These are phyloP conservation scores for Centella asiatica DNA, from an alignment of 129 eudicot species.

Conservation along the genomic window DNA sequence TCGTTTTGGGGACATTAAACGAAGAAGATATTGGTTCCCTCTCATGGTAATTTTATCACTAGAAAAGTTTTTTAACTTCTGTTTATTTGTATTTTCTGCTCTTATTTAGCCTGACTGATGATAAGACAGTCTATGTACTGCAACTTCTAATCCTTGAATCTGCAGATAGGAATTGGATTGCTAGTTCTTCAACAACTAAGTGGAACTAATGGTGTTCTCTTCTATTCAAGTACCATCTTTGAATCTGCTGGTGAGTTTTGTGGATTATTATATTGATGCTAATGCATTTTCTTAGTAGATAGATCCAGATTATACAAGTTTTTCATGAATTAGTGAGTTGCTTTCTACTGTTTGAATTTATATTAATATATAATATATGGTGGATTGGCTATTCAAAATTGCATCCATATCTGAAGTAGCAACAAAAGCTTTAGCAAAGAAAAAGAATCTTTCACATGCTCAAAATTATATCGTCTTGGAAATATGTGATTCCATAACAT, in stretches of 20 bases:
- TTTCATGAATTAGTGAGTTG: background rate
- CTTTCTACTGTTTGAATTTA: background rate
- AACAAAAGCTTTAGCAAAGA: background rate
- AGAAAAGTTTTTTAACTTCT: background rate
- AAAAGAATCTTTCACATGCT: background rate
- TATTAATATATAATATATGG: background rate
- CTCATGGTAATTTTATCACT: conserved; percentile 47
- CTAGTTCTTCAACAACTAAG: conserved; percentile 67
- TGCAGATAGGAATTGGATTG: conserved; percentile 89
- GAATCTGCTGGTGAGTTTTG: conserved; percentile 62
- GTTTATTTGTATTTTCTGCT: background rate
- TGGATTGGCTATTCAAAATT: background rate
- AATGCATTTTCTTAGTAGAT: background rate
- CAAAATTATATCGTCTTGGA: background rate
- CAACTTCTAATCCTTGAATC: conserved; percentile 8
- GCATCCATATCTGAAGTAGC: no score
- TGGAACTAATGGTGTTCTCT: conserved; percentile 85
- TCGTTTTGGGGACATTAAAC: conserved; percentile 19
- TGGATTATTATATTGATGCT: background rate
- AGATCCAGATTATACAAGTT: background rate
- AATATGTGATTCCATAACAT: background rate
- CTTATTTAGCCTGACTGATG: background rate
- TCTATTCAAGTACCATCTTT: conserved; percentile 75
- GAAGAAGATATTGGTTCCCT: conserved; percentile 89
- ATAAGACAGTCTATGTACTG: background rate